Conservation (phyloP, 345 rosid genomes). For the Nasturtium officinale region DNA sequence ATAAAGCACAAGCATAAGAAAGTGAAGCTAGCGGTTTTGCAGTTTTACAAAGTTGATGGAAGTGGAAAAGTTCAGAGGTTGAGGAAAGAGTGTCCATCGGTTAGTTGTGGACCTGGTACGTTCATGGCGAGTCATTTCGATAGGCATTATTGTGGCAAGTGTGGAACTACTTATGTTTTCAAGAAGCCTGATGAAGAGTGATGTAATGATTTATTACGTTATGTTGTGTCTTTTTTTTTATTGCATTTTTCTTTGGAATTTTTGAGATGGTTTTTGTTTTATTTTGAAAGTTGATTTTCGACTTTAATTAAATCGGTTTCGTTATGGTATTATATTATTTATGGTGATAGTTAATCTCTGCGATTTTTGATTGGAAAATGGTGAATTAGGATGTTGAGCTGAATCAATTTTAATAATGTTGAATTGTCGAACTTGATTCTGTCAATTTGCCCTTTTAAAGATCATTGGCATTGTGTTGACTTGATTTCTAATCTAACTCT, state of each 20-base stretch:
- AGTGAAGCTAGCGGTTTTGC: constrained; percentile 67
- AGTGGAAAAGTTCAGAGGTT: constrained; percentile 64
- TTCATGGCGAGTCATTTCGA: constrained; percentile 76
- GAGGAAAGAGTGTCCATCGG: constrained; percentile 72
- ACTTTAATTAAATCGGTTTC: background rate
- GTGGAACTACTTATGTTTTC: constrained; percentile 65
- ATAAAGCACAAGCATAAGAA: constrained; percentile 70
- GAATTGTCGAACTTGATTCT: no score
- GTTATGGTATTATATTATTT: background rate
- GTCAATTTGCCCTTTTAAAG: background rate
- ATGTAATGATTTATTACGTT: constrained; percentile 16
- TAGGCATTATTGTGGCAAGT: constrained; percentile 69
- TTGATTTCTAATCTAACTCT: background rate
- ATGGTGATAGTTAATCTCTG: no score
- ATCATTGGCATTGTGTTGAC: background rate
- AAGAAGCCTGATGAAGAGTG: constrained; percentile 60
- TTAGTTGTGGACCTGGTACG: constrained; percentile 65
- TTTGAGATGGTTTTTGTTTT: constrained; percentile 18
- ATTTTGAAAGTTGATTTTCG: background rate
- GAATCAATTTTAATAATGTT: no score
- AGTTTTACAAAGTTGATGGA: constrained; percentile 67
- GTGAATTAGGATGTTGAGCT: background rate
- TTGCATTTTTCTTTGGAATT: background rate
- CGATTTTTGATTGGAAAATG: background rate
- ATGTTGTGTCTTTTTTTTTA: background rate